Conservation (phyloP, 2,329 filamentous ascomycete genomes). For the Pleoardoris graminearum region DNA sequence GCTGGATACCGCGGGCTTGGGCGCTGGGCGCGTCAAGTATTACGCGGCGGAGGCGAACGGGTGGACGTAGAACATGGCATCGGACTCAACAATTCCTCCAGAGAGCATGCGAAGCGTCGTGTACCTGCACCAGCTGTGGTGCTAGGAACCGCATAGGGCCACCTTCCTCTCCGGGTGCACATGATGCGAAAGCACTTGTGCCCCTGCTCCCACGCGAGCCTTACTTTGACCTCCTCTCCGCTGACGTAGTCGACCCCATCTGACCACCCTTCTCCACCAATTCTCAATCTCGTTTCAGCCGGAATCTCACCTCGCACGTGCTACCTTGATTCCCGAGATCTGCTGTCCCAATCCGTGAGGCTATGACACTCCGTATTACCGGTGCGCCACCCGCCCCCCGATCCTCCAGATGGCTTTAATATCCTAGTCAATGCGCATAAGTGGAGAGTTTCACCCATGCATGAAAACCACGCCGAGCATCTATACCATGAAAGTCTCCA, state of each 20-base stretch:
- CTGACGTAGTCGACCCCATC: background rate
- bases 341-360: background rate
- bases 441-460: background rate
- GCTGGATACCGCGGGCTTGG: conserved; percentile 2
- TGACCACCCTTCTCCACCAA: background rate
- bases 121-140: background rate
- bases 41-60: conserved; percentile 14
- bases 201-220: conserved; percentile 1
- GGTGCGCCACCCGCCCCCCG: background rate
- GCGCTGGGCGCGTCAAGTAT: conserved; percentile 10
- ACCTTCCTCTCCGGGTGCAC: conserved; percentile 1
- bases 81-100: background rate
- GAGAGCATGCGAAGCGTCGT: background rate
- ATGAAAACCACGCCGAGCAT: background rate
- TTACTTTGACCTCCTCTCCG: background rate
- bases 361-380: background rate
- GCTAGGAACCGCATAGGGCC: background rate
- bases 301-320: background rate
- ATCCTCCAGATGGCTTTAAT: conserved; percentile 1
- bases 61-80: background rate
- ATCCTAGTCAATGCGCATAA: conserved; percentile 5
- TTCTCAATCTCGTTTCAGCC: background rate
- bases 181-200: background rate
- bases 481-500: background rate
- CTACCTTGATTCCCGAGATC: background rate